Percentiles rank a stretch among this genome's conserved stretches.
Conservation (phyloP, 768 basidiomycete species). For the Termitomyces sp. region DNA sequence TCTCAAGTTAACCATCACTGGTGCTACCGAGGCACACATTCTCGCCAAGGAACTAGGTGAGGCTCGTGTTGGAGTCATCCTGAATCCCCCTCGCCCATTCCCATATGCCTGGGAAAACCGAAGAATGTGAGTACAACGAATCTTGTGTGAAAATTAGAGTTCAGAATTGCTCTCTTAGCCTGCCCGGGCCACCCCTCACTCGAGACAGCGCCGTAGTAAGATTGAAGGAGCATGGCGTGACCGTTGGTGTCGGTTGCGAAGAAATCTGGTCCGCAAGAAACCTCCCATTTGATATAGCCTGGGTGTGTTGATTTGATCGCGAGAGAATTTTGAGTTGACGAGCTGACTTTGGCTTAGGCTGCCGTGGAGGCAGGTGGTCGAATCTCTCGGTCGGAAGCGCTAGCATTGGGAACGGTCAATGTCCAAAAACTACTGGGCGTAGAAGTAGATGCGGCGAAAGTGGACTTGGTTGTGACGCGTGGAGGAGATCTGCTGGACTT, state of each 20-base stretch:
- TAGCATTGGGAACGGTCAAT: slow-evolving; percentile 44
- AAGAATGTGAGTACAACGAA: slow-evolving; percentile 43
- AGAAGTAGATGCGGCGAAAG: slow-evolving; percentile 21
- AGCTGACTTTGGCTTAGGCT: slow-evolving; percentile 23
- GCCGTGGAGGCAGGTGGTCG: slow-evolving; percentile 36
- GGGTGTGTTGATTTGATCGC: slow-evolving; percentile 44
- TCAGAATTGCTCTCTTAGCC: slow-evolving; percentile 20
- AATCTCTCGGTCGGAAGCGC: slow-evolving; percentile 34
- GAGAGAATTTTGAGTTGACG: neutral
- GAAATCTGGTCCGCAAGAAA: slow-evolving; percentile 72
- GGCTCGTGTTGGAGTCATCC: slow-evolving; percentile 40
- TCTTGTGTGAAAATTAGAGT: neutral
- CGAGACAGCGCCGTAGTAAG: slow-evolving; percentile 45
- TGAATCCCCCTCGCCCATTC: slow-evolving; percentile 59
- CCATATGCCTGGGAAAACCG: slow-evolving; percentile 67
- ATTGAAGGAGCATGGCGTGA: slow-evolving; percentile 64
- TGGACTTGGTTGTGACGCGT: slow-evolving; percentile 51
- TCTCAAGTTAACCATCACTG: slow-evolving; percentile 57
- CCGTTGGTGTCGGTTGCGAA: slow-evolving; percentile 58
- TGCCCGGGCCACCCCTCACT: slow-evolving; percentile 72
- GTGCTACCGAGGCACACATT: slow-evolving; percentile 61
- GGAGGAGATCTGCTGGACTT: slow-evolving; percentile 49
- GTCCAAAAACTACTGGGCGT: slow-evolving; percentile 35
- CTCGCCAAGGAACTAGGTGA: slow-evolving; percentile 62
- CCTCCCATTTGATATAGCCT: slow-evolving; percentile 73